Base-by-base conservation (phyloP, 192 early-diverging fungal species). In the Spizellomyces sp. region DNA sequence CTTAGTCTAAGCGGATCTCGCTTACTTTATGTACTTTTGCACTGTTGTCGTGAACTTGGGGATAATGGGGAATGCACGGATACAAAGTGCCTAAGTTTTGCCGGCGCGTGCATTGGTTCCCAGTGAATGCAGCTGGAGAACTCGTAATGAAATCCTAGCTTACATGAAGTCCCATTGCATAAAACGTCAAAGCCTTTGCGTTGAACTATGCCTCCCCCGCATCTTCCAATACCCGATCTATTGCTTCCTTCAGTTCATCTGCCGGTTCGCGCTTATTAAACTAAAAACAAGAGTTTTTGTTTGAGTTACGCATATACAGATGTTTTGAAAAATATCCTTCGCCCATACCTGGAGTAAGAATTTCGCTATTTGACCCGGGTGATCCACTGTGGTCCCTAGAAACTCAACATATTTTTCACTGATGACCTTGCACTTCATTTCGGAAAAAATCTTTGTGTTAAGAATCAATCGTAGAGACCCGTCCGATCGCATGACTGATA, bases 401-500 rank as follows among this genome's bases (percentile, higher is more conserved):
- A 61, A 61, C 22, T 61, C 59, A 3, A 22, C 59, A 22, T 61
- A 61, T 22, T 61, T 61, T 17, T 61, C 59, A 22, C 36, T 61
- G 5, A 46, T 66, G n/a, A 66, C 48, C 10, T 66, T 66, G 14
- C 19, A 14, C 36, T 66, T 66, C 45, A 66, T 14, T 10, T 19
- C 17, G 7, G 41, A 22, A 48, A 14, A 17, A 7, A 66, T 48
- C 15, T 46, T 46, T 21, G 19, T 46, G 46, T 66, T 66, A 17
- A 66, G 44, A n/a, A 66, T 15, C 12, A 66, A 36, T 21, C 64
- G 44, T 46, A 42, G 21, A 14, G 64, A 36, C 36, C 45, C 64
- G n/a, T 66, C 64, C 5, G 64, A 41, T 9, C 43, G 46, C 64
- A 66, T 66, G 48, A 66, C 64, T 66, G 17, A 7, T 36, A 3